These are phyloP conservation scores for Reutealis trisperma DNA, from an alignment of 345 rosid genomes.

Conservation along the genomic window DNA sequence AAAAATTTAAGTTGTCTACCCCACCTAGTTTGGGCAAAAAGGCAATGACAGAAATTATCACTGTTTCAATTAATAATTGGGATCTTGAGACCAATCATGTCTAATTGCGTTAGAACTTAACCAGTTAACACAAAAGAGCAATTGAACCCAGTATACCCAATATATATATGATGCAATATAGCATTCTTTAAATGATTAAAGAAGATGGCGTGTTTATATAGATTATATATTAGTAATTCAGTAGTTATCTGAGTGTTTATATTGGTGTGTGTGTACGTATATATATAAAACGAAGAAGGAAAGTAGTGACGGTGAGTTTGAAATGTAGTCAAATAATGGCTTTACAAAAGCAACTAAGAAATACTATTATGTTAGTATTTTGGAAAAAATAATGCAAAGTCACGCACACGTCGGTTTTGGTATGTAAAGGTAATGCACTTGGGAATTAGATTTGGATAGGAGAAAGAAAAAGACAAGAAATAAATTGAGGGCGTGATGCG, in stretches of 20 bases:
- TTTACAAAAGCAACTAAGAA: constrained; percentile 7
- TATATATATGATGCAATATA: too few species aligned
- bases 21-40: constrained; percentile 13
- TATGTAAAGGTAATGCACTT: constrained; percentile 5
- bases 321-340: neutral
- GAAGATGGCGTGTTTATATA: too few species aligned
- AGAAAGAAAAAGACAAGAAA: constrained; percentile 19
- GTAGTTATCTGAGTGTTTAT: too few species aligned
- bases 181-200: too few species aligned
- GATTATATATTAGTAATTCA: too few species aligned
- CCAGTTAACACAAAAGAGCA: neutral
- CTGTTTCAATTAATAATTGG: neutral
- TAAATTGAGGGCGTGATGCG: constrained; percentile 32
- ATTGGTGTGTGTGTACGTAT: too few species aligned
- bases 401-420: constrained; percentile 4
- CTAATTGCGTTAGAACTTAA: neutral
- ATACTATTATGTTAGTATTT: neutral
- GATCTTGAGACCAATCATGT: neutral
- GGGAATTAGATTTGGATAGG: constrained; percentile 26
- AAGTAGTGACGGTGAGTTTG: neutral
- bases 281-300: neutral
- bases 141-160: neutral
- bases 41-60: neutral
- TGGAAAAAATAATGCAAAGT: constrained; percentile 7
- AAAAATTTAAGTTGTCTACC: constrained; percentile 19